phyloP scores from a whole-genome alignment of 2,329 filamentous ascomycete genomes.

The Lachnellula subtilissima region DNA sequence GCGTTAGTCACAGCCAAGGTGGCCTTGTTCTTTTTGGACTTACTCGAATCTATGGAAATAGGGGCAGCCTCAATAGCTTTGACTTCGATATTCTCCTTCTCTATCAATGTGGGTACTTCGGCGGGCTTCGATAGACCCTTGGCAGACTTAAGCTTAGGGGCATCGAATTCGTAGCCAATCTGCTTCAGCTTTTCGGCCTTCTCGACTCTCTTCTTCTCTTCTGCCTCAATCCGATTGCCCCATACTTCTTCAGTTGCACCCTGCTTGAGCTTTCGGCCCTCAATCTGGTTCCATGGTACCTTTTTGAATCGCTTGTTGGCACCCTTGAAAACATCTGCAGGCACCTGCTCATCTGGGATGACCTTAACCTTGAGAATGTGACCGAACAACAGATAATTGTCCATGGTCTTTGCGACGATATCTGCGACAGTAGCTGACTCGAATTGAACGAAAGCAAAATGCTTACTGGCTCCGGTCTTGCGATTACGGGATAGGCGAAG shows the following conservation, averaged over 20 bases:
- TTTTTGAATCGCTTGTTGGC: constrained; percentile 86
- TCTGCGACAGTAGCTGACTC: constrained; percentile 70
- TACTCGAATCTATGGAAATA: constrained; percentile 6
- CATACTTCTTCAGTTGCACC: constrained; percentile 72
- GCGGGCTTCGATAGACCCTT: constrained; percentile 42
- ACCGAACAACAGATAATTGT: constrained; percentile 93
- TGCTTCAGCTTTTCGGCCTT: constrained; percentile 73
- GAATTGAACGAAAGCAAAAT: constrained; percentile 95
- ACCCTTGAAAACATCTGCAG: constrained; percentile 80
- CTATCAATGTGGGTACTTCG: constrained; percentile 18
- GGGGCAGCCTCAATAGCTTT: constrained; percentile 31
- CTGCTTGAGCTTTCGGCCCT: constrained; percentile 67
- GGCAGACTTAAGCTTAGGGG: constrained; percentile 64
- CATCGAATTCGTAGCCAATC: constrained; percentile 78
- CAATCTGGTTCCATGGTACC: constrained; percentile 83
- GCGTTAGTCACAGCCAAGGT: constrained; percentile 5
- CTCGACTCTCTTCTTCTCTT: constrained; percentile 63
- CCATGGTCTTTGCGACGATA: constrained; percentile 92
- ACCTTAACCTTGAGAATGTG: constrained; percentile 87
- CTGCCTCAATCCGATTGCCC: constrained; percentile 68
- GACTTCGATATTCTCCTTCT: constrained; percentile 19
- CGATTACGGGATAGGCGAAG: constrained; percentile 87
- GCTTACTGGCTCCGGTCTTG: constrained; percentile 84
- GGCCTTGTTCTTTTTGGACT: constrained; percentile 17
- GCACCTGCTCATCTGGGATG: constrained; percentile 71